These are phyloP conservation scores for Nemania sp. DNA, from an alignment of 2,329 filamentous ascomycete genomes.

Conservation along the genomic window DNA sequence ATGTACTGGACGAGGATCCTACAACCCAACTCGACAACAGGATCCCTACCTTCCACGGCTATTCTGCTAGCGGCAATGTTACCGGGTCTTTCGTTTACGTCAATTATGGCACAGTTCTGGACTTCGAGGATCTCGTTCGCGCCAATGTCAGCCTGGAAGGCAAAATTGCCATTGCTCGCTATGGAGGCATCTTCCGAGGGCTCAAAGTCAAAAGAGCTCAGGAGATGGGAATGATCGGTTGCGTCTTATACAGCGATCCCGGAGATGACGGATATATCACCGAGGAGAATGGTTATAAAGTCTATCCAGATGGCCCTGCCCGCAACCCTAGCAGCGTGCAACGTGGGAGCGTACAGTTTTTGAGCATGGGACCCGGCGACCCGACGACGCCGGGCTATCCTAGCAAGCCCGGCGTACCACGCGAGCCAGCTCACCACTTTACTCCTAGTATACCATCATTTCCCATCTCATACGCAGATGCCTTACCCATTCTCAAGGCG, in stretches of 20 bases:
- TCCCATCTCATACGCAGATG: constrained; percentile 86
- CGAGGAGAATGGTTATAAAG: constrained; percentile 75
- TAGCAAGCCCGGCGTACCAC: constrained; percentile 84
- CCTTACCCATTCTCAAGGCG: constrained; percentile 82
- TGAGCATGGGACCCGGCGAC: constrained; percentile 71
- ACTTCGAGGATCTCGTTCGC: constrained; percentile 79
- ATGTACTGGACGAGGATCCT: constrained; percentile 79
- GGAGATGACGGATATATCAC: constrained; percentile 84
- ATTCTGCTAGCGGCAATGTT: constrained; percentile 89
- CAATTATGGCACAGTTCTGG: constrained; percentile 85
- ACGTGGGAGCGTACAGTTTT: constrained; percentile 80
- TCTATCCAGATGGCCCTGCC: constrained; percentile 85
- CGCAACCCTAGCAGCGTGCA: constrained; percentile 88
- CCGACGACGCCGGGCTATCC: constrained; percentile 94
- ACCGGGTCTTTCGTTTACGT: constrained; percentile 85
- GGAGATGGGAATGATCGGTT: constrained; percentile 86
- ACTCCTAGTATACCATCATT: constrained; percentile 88
- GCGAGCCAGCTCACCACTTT: constrained; percentile 67
- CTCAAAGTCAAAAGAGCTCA: constrained; percentile 92
- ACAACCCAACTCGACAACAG: constrained; percentile 73
- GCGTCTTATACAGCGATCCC: constrained; percentile 83
- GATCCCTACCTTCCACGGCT: constrained; percentile 91
- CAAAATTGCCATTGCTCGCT: constrained; percentile 85
- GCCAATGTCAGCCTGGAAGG: constrained; percentile 77
- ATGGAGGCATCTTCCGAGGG: constrained; percentile 84